A percentile compares a stretch with the other conserved stretches of the same genome.
These are phyloP conservation scores for Haematococcus lacustris DNA, from an alignment of 139 green algal species.

Conservation along the genomic window DNA sequence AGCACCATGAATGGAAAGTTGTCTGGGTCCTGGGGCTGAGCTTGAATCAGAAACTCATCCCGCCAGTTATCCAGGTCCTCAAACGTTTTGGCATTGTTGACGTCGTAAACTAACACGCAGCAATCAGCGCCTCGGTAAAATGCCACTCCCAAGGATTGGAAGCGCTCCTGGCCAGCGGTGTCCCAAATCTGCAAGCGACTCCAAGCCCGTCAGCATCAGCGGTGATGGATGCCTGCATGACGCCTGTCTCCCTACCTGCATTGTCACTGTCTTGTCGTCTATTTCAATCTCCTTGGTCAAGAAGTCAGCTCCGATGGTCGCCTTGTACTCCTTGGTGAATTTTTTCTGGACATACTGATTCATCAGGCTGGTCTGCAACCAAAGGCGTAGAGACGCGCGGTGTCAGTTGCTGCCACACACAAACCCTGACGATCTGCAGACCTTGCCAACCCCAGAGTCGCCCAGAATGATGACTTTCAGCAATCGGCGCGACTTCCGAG, in stretches of 20 bases:
- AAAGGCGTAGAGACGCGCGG: not conserved
- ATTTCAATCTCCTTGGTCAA: slow-evolving; percentile 97
- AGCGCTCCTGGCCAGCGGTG: slow-evolving; percentile 95
- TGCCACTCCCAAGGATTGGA: slow-evolving; percentile 93
- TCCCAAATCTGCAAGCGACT: slow-evolving; percentile 97
- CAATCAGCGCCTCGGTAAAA: slow-evolving; percentile 98
- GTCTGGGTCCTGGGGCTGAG: slow-evolving; percentile 75
- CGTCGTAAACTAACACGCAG: slow-evolving; percentile 97
- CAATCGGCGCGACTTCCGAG: slow-evolving; percentile 64
- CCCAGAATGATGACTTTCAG: slow-evolving; percentile 99
- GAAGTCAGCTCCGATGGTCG: slow-evolving; percentile 98
- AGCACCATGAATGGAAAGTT: slow-evolving; percentile 98
- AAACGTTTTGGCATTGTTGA: slow-evolving; percentile 93
- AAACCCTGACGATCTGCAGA: no score
- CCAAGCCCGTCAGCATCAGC: no score
- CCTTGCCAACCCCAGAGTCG: slow-evolving; percentile 67
- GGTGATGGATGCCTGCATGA: not conserved
- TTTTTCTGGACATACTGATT: slow-evolving; percentile 99
- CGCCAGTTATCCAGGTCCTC: slow-evolving; percentile 97
- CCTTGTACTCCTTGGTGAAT: slow-evolving; percentile 98
- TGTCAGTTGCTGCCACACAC: no score
- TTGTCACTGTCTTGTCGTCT: slow-evolving; percentile 93
- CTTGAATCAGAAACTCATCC: slow-evolving; percentile 97
- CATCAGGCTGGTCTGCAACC: slow-evolving; percentile 89
- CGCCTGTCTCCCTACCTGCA: no score